Percentiles rank a stretch among this genome's conserved stretches.
These are phyloP conservation scores for Beauveria rudraprayagi DNA, from an alignment of 2,329 filamentous ascomycete species.

Conservation along the genomic window DNA sequence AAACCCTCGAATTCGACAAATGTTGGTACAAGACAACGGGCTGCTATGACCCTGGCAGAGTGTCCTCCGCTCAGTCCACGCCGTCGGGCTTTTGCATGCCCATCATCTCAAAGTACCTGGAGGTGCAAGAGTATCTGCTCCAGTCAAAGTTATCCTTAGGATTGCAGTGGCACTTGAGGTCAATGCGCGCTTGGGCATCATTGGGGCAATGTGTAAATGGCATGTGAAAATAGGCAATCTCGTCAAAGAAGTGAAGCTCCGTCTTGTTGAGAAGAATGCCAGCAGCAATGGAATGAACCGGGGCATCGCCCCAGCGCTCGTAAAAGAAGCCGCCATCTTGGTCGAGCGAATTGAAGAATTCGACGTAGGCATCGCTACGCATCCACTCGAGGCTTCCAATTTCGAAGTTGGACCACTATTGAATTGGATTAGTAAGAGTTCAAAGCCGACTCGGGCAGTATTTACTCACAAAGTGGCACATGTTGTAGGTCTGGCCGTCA, in stretches of 20 bases:
- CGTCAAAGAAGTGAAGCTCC: slow-evolving; percentile 97
- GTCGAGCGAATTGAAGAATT: slow-evolving; percentile 89
- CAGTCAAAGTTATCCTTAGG: slow-evolving; percentile 98
- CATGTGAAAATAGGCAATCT: slow-evolving; percentile 96
- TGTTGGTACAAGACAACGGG: not conserved
- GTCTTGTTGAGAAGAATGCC: slow-evolving; percentile 81
- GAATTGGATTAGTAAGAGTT: slow-evolving; percentile 19
- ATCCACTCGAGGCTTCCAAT: slow-evolving; percentile 92
- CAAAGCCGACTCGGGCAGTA: not conserved
- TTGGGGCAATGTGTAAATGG: slow-evolving; percentile 98
- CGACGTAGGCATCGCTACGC: slow-evolving; percentile 76
- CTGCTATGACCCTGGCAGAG: slow-evolving; percentile 18
- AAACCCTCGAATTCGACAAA: not conserved
- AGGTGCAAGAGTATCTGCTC: slow-evolving; percentile 94
- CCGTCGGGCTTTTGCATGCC: slow-evolving; percentile 75
- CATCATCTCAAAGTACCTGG: slow-evolving; percentile 78
- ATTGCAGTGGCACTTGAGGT: slow-evolving; percentile 90
- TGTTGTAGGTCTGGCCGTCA: slow-evolving; percentile 84
- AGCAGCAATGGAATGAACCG: slow-evolving; percentile 95
- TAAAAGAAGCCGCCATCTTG: slow-evolving; percentile 97
- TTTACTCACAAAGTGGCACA: slow-evolving; percentile 83
- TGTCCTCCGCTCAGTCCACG: slow-evolving; percentile 59
- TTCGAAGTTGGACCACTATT: slow-evolving; percentile 97
- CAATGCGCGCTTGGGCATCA: slow-evolving; percentile 71
- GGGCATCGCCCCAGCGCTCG: slow-evolving; percentile 95